Evolutionary conservation across 768 basidiomycete genomes (phyloP), one percentile per base, ranked within the genome.

Genomic region (Fomitopsis serialis): DNA sequence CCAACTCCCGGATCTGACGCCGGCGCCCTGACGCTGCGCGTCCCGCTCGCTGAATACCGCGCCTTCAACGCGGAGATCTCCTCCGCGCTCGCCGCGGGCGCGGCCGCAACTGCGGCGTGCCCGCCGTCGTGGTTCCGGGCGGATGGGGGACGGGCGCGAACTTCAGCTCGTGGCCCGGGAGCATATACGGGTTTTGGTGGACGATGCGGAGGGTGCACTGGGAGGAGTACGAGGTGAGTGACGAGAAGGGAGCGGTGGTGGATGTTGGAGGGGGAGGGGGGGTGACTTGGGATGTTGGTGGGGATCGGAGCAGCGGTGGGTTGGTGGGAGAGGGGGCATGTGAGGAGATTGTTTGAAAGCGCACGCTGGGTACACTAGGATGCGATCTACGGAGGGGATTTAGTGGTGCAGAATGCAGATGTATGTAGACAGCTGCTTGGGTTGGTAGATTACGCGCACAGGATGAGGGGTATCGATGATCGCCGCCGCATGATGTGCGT

Each of bases 21-120:
- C 29, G 6, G 29, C 29, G 56, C 57, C 24, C 17, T 64, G 57
- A 67, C 42, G 61, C 52, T 48, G 22, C 51, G 45, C 9, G 61
- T 61, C 2, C 34, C 19, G 3, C 34, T 46, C 11, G 46, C 43
- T 12, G 61, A 53, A 21, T 65, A 66, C 45, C 62, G 68, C 43
- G 56, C 56, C 10, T 65, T 66, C 52, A 70, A 71, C 21, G 56
- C 42, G 27, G 56, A 50, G 15, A 37, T 66, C 34, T 7, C 45
- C 29, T 10, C 19, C 21, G 23, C 35, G 22, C 32, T 35, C 22
- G 61, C 66, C 46, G 43, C 10, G 23, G 21, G 42, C n/a, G 23
- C 21, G 44, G 17, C 17, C 15, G n/a, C 42, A 17, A 10, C 32
- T 43, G 25, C 50, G 42, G 35, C 51, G 46, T 43, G 32, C 50